These are phyloP conservation scores for Xylaria sp. DNA, from an alignment of 2,329 filamentous ascomycete species.

Conservation along the genomic window DNA sequence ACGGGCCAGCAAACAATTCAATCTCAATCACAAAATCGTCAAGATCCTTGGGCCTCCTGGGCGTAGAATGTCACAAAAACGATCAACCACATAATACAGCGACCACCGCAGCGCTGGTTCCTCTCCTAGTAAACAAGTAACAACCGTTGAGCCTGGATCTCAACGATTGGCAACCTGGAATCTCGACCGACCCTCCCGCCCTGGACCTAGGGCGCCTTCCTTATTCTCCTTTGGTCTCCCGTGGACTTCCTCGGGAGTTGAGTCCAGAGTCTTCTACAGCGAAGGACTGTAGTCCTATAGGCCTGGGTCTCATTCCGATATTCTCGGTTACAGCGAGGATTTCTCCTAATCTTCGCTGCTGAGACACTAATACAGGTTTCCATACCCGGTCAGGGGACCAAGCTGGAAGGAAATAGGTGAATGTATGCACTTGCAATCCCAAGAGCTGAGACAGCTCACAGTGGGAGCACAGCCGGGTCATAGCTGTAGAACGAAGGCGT, in stretches of 20 bases:
- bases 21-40: slow-evolving; percentile 23
- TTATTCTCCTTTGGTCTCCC: slow-evolving; percentile 19
- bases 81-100: slow-evolving; percentile 31
- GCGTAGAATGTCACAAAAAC: slow-evolving; percentile 30
- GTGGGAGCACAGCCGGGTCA: slow-evolving; percentile 35
- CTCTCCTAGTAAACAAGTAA: slow-evolving; percentile 29
- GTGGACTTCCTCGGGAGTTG: slow-evolving; percentile 25
- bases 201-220: slow-evolving; percentile 15
- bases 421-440: slow-evolving; percentile 47
- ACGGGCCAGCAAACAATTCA: slow-evolving; percentile 7
- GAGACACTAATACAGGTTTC: slow-evolving; percentile 28
- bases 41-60: slow-evolving; percentile 24
- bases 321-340: slow-evolving; percentile 25
- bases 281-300: slow-evolving; percentile 26
- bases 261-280: slow-evolving; percentile 29
- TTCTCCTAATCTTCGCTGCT: slow-evolving; percentile 18
- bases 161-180: slow-evolving; percentile 25
- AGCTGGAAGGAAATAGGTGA: slow-evolving; percentile 28
- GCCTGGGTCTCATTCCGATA: slow-evolving; percentile 25
- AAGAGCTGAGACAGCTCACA: slow-evolving; percentile 36
- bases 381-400: slow-evolving; percentile 23
- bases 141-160: slow-evolving; percentile 16
- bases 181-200: slow-evolving; percentile 23
- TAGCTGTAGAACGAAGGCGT: slow-evolving; percentile 22
- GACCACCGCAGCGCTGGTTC: slow-evolving; percentile 37